phyloP scores from a whole-genome alignment of 257 asterid species.

The Eustoma russellianum region DNA sequence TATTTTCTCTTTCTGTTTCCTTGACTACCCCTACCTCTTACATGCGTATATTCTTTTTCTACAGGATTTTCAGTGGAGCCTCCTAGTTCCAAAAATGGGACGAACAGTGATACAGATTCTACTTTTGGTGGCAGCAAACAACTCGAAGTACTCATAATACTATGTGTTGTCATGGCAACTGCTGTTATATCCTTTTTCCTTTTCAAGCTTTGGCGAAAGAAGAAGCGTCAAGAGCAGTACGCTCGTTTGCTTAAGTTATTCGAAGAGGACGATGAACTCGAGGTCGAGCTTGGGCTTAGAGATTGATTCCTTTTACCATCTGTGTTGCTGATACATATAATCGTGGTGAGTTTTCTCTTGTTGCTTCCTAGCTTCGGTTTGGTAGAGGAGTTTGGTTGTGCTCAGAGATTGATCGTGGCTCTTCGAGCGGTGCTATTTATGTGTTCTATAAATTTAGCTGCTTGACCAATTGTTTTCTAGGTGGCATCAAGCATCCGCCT shows the following conservation, averaged over 20 bases:
- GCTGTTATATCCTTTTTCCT: slow-evolving; percentile 44
- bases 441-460: no score
- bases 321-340: slow-evolving; percentile 10
- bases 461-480: no score
- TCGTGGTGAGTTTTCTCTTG: slow-evolving; percentile 27
- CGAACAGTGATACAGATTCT: slow-evolving; percentile 22
- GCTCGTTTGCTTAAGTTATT: slow-evolving; percentile 82
- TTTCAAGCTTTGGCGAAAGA: slow-evolving; percentile 75
- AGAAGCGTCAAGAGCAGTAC: slow-evolving; percentile 76
- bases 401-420: no score
- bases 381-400: no score
- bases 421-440: no score
- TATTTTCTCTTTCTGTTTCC: no score
- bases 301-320: slow-evolving; percentile 33
- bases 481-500: no score
- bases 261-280: slow-evolving; percentile 90
- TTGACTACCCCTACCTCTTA: slow-evolving; percentile 2
- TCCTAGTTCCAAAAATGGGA: slow-evolving; percentile 32
- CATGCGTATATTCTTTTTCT: background rate
- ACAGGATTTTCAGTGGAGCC: slow-evolving; percentile 55
- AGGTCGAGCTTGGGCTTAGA: slow-evolving; percentile 80
- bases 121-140: slow-evolving; percentile 40
- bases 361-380: no score
- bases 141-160: slow-evolving; percentile 32
- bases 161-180: slow-evolving; percentile 30